phyloP scores from a whole-genome alignment of 257 asterid genomes.

The Lithospermum erythrorhizon region DNA sequence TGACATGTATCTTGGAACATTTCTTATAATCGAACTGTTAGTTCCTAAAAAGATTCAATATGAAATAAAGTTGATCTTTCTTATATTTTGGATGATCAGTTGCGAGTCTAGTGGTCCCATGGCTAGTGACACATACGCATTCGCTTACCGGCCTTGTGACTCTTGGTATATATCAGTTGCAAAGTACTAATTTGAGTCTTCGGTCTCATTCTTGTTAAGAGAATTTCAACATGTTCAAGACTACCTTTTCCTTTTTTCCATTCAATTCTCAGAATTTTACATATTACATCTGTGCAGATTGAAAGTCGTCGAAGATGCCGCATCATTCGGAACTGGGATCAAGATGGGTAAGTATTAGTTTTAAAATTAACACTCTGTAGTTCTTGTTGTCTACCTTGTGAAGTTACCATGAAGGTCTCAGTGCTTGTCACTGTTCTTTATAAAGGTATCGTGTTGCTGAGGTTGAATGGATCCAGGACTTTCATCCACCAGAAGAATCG shows the following conservation, averaged over 20 bases:
- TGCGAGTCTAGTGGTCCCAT: not conserved
- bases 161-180: not conserved
- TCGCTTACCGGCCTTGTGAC: not conserved
- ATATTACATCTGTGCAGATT: slow-evolving; percentile 37
- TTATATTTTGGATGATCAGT: not conserved
- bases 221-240: not conserved
- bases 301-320: slow-evolving; percentile 92
- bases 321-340: slow-evolving; percentile 73
- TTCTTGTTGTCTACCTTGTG: not conserved
- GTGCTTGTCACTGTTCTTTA: slow-evolving; percentile 2
- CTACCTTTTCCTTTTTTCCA: not conserved
- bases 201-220: not conserved
- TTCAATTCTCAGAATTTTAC: not conserved
- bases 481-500: slow-evolving; percentile 51
- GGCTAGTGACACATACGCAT: not conserved
- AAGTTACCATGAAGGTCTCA: not conserved
- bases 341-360: slow-evolving; percentile 67
- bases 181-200: not conserved
- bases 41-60: not conserved
- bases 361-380: not conserved
- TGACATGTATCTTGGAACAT: not conserved
- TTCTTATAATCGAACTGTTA: not conserved
- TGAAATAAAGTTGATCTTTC: no score
- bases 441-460: slow-evolving; percentile 91
- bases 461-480: slow-evolving; percentile 85